Evolutionary conservation across 2,329 filamentous ascomycete species (phyloP).

Genomic region (Sclerotinia minor): DNA sequence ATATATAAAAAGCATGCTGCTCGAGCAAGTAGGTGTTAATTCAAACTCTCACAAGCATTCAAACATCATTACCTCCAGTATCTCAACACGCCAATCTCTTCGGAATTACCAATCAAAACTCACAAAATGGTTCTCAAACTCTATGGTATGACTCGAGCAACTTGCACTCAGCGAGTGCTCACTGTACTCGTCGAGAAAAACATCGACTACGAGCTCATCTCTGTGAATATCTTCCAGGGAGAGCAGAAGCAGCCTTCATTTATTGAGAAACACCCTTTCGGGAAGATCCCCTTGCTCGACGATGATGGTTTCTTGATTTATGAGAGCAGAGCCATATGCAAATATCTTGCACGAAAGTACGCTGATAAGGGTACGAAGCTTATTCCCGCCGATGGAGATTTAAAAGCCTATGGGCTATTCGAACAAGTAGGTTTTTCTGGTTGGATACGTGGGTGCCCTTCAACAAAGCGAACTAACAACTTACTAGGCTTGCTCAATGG

Average conservation of each 20-base stretch:
- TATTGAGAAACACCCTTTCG: conserved; percentile 42
- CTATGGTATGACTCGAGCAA: conserved; percentile 37
- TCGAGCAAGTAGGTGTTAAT: not conserved
- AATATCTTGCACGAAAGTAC: conserved; percentile 40
- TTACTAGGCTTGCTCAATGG: not conserved
- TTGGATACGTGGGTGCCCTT: no score
- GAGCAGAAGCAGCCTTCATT: conserved; percentile 37
- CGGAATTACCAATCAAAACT: not conserved
- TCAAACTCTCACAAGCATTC: conserved; percentile 3
- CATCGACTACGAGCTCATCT: conserved; percentile 37
- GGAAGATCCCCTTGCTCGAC: conserved; percentile 43
- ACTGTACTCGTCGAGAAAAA: conserved; percentile 40
- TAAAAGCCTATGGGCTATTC: conserved; percentile 35
- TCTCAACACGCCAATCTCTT: not conserved
- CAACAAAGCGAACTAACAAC: not conserved
- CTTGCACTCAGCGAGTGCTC: conserved; percentile 39
- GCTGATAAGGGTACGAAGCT: conserved; percentile 36
- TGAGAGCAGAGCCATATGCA: conserved; percentile 39
- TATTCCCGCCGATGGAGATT: conserved; percentile 34
- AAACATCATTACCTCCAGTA: not conserved
- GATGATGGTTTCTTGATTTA: conserved; percentile 42
- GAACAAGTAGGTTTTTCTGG: conserved; percentile 16
- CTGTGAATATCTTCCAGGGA: conserved; percentile 33
- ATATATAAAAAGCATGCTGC: not conserved
- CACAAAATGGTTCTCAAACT: conserved; percentile 41